A percentile compares a stretch with the other conserved stretches of the same genome.
Evolutionary conservation across 345 rosid species (phyloP).

Genomic region (Sisymbrium irio): DNA sequence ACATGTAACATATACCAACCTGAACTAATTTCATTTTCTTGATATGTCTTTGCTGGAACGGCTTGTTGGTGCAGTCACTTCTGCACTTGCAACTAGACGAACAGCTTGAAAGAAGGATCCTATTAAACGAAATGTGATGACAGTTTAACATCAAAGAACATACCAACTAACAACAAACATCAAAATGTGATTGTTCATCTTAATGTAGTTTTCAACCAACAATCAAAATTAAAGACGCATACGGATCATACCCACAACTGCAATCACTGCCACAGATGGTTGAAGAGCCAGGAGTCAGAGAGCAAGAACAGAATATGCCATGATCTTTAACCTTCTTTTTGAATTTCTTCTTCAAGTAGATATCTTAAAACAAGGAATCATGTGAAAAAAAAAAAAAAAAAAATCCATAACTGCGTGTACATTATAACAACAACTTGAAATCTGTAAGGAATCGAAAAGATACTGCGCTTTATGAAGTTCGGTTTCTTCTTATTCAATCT

Average conservation of each 20-base stretch:
- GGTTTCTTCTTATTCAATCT: slow-evolving; percentile 56
- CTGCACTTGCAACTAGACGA: slow-evolving; percentile 87
- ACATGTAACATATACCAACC: slow-evolving; percentile 40
- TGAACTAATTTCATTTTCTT: slow-evolving; percentile 85
- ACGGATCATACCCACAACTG: slow-evolving; percentile 76
- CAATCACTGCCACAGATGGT: slow-evolving; percentile 74
- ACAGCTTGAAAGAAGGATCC: slow-evolving; percentile 90
- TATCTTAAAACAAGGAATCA: slow-evolving; percentile 49
- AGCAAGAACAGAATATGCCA: slow-evolving; percentile 96
- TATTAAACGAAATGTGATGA: slow-evolving; percentile 21
- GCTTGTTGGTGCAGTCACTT: slow-evolving; percentile 69
- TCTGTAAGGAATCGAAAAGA: slow-evolving; percentile 23
- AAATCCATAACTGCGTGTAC: neutral
- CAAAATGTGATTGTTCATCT: neutral
- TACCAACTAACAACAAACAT: neutral
- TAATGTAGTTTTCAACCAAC: neutral
- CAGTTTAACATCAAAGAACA: neutral
- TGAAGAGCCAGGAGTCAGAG: slow-evolving; percentile 49
- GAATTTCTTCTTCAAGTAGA: slow-evolving; percentile 64
- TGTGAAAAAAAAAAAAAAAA: slow-evolving; percentile 23
- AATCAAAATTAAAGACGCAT: neutral
- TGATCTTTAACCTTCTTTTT: slow-evolving; percentile 80
- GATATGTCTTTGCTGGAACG: slow-evolving; percentile 77
- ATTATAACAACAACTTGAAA: neutral
- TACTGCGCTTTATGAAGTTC: slow-evolving; percentile 81